phyloP scores from a whole-genome alignment of 495 filamentous ascomycete species.

The Xylaria sp. region DNA sequence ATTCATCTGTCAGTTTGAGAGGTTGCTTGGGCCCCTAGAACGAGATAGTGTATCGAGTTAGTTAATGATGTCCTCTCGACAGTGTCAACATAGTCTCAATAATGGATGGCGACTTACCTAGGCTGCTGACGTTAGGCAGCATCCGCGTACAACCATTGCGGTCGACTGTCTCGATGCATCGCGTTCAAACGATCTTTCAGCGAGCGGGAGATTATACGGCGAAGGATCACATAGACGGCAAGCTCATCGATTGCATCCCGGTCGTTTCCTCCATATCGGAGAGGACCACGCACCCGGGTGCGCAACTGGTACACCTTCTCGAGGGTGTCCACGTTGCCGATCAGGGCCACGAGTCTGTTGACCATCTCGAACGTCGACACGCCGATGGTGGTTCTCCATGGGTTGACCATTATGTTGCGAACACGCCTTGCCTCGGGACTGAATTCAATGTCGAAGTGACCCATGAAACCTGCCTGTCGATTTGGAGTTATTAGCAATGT shows the following conservation, averaged over 20 bases:
- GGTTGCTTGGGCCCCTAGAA: not conserved
- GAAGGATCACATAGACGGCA: not conserved
- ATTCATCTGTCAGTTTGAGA: not conserved
- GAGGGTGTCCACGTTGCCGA: not conserved
- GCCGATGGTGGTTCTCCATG: not conserved
- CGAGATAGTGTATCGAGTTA: not conserved
- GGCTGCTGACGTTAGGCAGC: not conserved
- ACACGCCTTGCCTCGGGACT: not conserved
- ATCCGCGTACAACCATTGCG: not conserved
- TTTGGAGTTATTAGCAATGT: not conserved
- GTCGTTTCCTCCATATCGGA: not conserved
- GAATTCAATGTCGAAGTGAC: not conserved
- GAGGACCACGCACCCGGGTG: not conserved
- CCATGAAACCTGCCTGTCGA: not conserved
- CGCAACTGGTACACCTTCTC: not conserved
- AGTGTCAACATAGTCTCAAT: not conserved
- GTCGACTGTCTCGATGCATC: too few species aligned
- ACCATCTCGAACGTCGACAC: not conserved
- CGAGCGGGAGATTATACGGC: not conserved
- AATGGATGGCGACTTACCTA: not conserved
- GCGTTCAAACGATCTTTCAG: too few species aligned
- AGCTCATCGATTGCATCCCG: not conserved
- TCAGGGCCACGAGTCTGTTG: not conserved
- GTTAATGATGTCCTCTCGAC: not conserved
- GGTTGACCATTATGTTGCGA: constrained; percentile 2